phyloP scores from a whole-genome alignment of 1,284 basidiomycete genomes.

The Takashimella koratensis region DNA sequence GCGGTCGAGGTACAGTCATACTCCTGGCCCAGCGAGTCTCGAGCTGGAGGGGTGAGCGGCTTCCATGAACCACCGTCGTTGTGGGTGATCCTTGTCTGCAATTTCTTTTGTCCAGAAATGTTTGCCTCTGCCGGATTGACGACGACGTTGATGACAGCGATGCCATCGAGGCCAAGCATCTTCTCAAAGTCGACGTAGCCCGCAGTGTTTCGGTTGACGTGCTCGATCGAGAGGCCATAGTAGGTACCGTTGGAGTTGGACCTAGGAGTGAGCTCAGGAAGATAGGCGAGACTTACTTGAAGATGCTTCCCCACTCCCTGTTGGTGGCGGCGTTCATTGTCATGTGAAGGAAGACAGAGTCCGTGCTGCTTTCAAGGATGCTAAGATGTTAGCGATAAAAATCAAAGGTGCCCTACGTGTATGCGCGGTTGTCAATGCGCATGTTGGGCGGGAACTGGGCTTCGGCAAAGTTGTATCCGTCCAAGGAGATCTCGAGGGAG shows the following conservation, averaged over 20 bases:
- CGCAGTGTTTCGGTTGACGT: slow-evolving; percentile 80
- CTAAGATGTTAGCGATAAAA: slow-evolving; percentile 55
- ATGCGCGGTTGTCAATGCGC: slow-evolving; percentile 66
- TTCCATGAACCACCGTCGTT: slow-evolving; percentile 96
- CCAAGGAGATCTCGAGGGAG: slow-evolving; percentile 84
- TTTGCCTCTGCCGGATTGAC: slow-evolving; percentile 66
- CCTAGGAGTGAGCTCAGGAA: slow-evolving; percentile 41
- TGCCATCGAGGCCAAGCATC: slow-evolving; percentile 92
- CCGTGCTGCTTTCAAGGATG: slow-evolving; percentile 88
- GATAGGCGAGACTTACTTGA: slow-evolving; percentile 53
- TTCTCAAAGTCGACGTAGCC: slow-evolving; percentile 99
- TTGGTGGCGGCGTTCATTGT: slow-evolving; percentile 74
- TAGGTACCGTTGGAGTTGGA: slow-evolving; percentile 98
- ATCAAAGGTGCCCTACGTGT: slow-evolving; percentile 22
- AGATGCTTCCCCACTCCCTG: slow-evolving; percentile 83
- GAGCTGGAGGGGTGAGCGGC: slow-evolving; percentile 65
- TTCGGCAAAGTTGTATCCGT: slow-evolving; percentile 76
- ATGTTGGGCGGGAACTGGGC: slow-evolving; percentile 87
- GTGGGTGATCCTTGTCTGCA: slow-evolving; percentile 88
- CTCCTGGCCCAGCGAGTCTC: slow-evolving; percentile 69
- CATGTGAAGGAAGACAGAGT: slow-evolving; percentile 90
- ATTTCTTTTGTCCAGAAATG: slow-evolving; percentile 67
- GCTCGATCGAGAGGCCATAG: slow-evolving; percentile 77
- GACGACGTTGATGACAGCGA: slow-evolving; percentile 89
- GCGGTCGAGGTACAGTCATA: slow-evolving; percentile 72